Conservation (phyloP, 257 asterid species). For the Forsythia viridissima region DNA sequence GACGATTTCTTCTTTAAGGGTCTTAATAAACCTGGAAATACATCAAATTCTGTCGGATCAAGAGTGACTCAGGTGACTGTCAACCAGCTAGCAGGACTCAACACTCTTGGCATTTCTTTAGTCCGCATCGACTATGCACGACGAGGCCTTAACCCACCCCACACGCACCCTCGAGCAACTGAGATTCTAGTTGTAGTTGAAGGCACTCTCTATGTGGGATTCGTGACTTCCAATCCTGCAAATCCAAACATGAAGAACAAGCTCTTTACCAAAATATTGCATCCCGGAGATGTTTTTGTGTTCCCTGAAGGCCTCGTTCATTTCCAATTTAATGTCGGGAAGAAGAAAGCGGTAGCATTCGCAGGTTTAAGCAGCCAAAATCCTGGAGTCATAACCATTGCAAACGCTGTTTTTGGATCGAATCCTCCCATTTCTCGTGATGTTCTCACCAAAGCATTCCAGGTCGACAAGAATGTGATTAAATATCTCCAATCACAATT, state of each 20-base stretch:
- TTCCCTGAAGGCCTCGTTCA: too few relatives aligned
- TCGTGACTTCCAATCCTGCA: too few relatives aligned
- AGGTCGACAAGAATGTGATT: too few relatives aligned
- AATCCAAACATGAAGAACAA: too few relatives aligned
- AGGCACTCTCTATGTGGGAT: too few relatives aligned
- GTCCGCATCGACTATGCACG: slow-evolving; percentile 30
- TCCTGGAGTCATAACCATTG: slow-evolving; percentile 37
- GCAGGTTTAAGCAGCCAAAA: slow-evolving; percentile 39
- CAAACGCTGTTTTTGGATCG: slow-evolving; percentile 37
- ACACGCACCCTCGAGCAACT: slow-evolving; percentile 45
- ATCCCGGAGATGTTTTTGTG: too few relatives aligned
- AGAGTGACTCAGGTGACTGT: slow-evolving; percentile 23
- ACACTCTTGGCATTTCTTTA: slow-evolving; percentile 37
- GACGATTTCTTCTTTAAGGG: slow-evolving; percentile 34
- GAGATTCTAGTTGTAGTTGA: too few relatives aligned
- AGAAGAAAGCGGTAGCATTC: too few relatives aligned
- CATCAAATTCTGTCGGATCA: slow-evolving; percentile 28
- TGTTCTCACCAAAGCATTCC: too few relatives aligned
- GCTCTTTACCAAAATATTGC: too few relatives aligned
- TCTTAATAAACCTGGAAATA: slow-evolving; percentile 25
- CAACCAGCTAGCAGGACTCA: slow-evolving; percentile 37
- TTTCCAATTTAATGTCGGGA: too few relatives aligned
- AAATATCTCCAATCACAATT: too few relatives aligned
- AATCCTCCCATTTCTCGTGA: slow-evolving; percentile 25
- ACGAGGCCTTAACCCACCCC: slow-evolving; percentile 33